Base-by-base conservation (phyloP, 1,284 basidiomycete species). In the Sphaerobolus stellatus region DNA sequence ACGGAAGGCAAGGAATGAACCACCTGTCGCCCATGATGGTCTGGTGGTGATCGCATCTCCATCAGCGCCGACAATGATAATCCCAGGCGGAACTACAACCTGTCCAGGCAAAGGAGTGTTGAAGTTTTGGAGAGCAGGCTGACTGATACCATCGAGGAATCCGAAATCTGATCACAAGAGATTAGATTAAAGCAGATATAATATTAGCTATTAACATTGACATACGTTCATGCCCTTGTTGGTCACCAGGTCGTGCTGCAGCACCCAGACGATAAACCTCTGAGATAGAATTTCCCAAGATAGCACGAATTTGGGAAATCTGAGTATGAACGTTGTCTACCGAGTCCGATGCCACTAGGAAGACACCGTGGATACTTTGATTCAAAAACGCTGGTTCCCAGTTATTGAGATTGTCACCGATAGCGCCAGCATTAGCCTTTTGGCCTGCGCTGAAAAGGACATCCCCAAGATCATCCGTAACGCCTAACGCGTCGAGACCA, bases 91-190 rank as follows among this genome's bases (percentile, higher is more conserved):
- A 33, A 77, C 67, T 6, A 68, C 65, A n/a, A 62, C 61, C 34
- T 75, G 75, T 5, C 76, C 77, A 2, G 74, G 74, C n/a, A 62
- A 56, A 16, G 66, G 65, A 20, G 61, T 60, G 52, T 73, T 69
- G 58, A 78, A 75, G 1, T 73, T 74, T n/a, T 64, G 65, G 33
- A 79, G 66, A 2, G 68, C 62, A 1, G 77, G 76, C 53, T 76
- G 73, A 16, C 75, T 76, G 31, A 79, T 68, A 3, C 76, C 76
- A 55, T 78, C 76, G 30, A 71, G 59, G 62, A 68, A 78, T 2
- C 76, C 76, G 14, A 43, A 43, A 43, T 43, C 41, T 43, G n/a
- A n/a, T n/a, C n/a, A n/a, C n/a, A n/a, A n/a, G 18, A 22, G 14
- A 5, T 5, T 24, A 18, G 11, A 5, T 4, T 4, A 43, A 43